phyloP scores from a whole-genome alignment of 768 basidiomycete genomes.

The Austroboletus eburneus region DNA sequence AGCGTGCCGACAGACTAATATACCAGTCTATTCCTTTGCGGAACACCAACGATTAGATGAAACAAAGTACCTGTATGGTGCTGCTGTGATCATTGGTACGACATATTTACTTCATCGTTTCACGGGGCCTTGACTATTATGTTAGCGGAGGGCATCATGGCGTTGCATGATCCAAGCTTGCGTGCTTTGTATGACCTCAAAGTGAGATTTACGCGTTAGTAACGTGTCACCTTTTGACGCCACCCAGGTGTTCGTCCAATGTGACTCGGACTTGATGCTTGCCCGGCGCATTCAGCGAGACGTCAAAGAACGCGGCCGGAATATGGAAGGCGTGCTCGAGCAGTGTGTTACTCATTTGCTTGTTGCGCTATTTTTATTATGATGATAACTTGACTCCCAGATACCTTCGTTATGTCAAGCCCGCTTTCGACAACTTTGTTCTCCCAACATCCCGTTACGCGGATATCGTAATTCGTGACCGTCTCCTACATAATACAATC shows the following conservation, averaged over 20 bases:
- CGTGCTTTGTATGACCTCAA: slow-evolving; percentile 89
- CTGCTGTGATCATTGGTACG: slow-evolving; percentile 82
- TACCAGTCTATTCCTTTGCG: slow-evolving; percentile 92
- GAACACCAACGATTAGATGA: slow-evolving; percentile 80
- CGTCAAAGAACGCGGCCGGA: slow-evolving; percentile 80
- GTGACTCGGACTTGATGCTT: slow-evolving; percentile 96
- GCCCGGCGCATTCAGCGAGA: slow-evolving; percentile 88
- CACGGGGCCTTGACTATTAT: not conserved
- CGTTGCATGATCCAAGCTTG: slow-evolving; percentile 73
- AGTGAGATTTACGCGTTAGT: slow-evolving; percentile 36
- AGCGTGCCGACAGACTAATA: slow-evolving; percentile 75
- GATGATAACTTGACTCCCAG: slow-evolving; percentile 34
- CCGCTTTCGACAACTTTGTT: slow-evolving; percentile 91
- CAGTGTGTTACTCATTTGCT: slow-evolving; percentile 48
- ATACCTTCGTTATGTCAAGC: slow-evolving; percentile 94
- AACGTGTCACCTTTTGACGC: not conserved
- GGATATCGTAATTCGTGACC: slow-evolving; percentile 88
- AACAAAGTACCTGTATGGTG: slow-evolving; percentile 88
- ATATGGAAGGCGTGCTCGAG: slow-evolving; percentile 82
- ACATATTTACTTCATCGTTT: not conserved
- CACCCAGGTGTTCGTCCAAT: slow-evolving; percentile 78
- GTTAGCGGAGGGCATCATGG: slow-evolving; percentile 87
- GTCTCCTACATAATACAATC: too few relatives aligned
- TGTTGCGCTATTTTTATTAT: not conserved
- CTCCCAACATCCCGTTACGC: slow-evolving; percentile 82